These are phyloP conservation scores for Acanthamoeba lenticulata DNA, from an alignment of 208 protist species.

Conservation along the genomic window DNA sequence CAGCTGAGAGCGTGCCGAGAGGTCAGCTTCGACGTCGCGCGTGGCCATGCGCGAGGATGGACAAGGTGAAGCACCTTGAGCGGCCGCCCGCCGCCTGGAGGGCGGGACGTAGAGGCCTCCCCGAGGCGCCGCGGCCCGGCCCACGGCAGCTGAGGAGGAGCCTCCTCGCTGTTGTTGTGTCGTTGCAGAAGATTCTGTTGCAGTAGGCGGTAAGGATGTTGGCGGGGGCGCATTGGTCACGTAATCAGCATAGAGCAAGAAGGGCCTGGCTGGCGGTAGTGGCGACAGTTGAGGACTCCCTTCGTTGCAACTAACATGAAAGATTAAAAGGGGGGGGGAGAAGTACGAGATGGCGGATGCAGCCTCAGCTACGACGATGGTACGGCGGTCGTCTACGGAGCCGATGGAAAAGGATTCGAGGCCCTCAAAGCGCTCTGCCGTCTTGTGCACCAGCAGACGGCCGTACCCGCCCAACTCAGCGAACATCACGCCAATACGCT, in stretches of 20 bases:
- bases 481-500: neutral
- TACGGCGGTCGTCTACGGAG: neutral
- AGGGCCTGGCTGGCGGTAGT: neutral
- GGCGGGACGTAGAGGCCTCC: neutral
- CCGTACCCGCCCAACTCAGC: neutral
- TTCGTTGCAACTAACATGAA: neutral
- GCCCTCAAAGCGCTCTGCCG: neutral
- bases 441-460: constrained; percentile 14
- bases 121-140: neutral
- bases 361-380: neutral
- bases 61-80: neutral
- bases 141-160: neutral
- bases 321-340: too few relatives aligned
- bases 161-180: neutral
- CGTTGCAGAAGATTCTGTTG: too few relatives aligned
- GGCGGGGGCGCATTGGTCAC: neutral
- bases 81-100: neutral
- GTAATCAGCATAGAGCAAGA: neutral
- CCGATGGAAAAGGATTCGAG: constrained; percentile 22
- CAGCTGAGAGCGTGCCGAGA: neutral
- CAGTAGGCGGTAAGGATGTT: too few relatives aligned
- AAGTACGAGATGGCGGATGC: neutral
- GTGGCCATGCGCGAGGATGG: neutral
- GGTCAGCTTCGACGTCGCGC: too few relatives aligned
- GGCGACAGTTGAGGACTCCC: too few relatives aligned